Evolutionary conservation across 2,329 filamentous ascomycete genomes (phyloP).

Genomic region (Fusarium coffeatum): DNA sequence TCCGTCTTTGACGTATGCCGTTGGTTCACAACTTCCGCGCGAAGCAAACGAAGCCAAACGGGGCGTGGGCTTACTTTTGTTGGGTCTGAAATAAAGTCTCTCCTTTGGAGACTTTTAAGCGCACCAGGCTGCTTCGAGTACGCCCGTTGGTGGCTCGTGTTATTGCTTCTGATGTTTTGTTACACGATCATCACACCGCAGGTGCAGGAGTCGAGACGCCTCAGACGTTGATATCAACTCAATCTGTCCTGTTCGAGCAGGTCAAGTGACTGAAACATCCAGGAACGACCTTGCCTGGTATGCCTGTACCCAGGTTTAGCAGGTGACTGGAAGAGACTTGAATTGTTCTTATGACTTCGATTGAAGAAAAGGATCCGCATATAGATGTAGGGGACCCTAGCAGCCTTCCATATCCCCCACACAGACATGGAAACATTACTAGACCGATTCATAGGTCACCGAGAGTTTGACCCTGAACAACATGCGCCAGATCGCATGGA

Average conservation of each 20-base stretch:
- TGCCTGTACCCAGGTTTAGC: constrained; percentile 3
- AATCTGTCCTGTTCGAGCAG: not conserved
- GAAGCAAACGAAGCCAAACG: not conserved
- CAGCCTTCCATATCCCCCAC: constrained; percentile 30
- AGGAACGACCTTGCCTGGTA: constrained; percentile 7
- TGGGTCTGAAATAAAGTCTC: not conserved
- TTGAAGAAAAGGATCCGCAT: constrained; percentile 27
- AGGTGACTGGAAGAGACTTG: constrained; percentile 37
- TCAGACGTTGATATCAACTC: not conserved
- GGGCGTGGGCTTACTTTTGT: not conserved
- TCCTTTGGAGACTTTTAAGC: not conserved
- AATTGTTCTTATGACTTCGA: constrained; percentile 35
- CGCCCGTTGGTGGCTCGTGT: not conserved
- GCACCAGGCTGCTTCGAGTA: constrained; percentile 3
- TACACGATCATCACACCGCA: constrained; percentile 9
- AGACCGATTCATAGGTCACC: constrained; percentile 7
- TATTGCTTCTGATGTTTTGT: constrained; percentile 10
- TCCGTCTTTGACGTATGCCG: not conserved
- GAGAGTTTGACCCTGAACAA: constrained; percentile 13
- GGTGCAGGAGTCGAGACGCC: constrained; percentile 3
- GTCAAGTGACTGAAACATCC: constrained; percentile 5
- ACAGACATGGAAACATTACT: constrained; percentile 2
- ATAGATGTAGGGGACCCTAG: constrained; percentile 25
- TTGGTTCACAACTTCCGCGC: not conserved
- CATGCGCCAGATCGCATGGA: constrained; percentile 14